Evolutionary conservation across 176 grass and related monocot species (phyloP).

Genomic region (Echinochloa phyllopogon): DNA sequence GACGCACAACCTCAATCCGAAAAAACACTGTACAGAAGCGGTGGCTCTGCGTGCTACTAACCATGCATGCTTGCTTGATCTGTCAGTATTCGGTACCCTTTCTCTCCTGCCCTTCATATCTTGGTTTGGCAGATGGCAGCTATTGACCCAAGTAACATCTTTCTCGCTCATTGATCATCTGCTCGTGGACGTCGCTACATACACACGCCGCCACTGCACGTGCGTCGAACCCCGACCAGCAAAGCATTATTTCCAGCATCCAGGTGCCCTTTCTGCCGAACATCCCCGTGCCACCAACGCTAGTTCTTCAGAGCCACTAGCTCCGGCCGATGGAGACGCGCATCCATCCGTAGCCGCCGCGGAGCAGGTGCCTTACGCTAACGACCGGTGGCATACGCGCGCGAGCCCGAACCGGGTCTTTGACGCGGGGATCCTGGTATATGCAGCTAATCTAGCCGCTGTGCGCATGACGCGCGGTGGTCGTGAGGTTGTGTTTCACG

Average conservation of each 20-base stretch:
- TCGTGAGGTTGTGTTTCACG: neutral
- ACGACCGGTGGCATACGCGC: neutral
- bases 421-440: neutral
- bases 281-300: neutral
- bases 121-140: slow-evolving; percentile 32
- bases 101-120: neutral
- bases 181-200: too few relatives aligned
- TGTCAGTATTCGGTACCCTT: neutral
- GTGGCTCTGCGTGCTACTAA: neutral
- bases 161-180: neutral
- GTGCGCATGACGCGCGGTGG: neutral
- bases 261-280: neutral
- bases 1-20: neutral
- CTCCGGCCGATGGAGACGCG: neutral
- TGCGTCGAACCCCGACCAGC: slow-evolving; percentile 11
- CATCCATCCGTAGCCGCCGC: neutral
- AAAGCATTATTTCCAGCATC: neutral
- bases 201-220: too few relatives aligned
- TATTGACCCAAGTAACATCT: neutral
- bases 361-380: neutral
- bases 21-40: neutral
- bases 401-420: too few relatives aligned
- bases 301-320: neutral
- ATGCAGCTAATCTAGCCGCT: slow-evolving; percentile 4
- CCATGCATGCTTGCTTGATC: neutral